These are phyloP conservation scores for Globisporangium cylindrosporum DNA, from an alignment of 352 stramenopile genomes.

Conservation along the genomic window DNA sequence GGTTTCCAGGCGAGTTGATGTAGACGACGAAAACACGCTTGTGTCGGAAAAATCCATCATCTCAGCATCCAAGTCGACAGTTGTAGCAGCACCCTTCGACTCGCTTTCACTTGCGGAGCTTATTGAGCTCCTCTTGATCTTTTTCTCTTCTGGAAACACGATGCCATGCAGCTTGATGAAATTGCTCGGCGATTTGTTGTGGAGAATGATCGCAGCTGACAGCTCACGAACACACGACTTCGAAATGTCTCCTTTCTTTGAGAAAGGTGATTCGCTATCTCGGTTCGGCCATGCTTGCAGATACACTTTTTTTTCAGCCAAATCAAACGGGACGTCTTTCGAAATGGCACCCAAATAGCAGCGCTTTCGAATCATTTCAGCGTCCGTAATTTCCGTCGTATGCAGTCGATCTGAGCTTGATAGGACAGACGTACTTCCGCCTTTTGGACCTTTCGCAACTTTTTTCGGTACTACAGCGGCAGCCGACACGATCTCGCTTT, in stretches of 20 bases:
- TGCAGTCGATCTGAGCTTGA: slow-evolving; percentile 30
- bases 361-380: slow-evolving; percentile 71
- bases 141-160: slow-evolving; percentile 62
- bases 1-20: slow-evolving; percentile 26
- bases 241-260: slow-evolving; percentile 41
- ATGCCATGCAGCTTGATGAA: slow-evolving; percentile 69
- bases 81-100: background rate
- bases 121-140: slow-evolving; percentile 19
- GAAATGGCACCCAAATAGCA: slow-evolving; percentile 51
- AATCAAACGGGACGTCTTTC: slow-evolving; percentile 30
- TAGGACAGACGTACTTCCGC: slow-evolving; percentile 17
- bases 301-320: slow-evolving; percentile 58
- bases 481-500: slow-evolving; percentile 6
- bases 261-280: slow-evolving; percentile 53
- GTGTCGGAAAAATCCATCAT: slow-evolving; percentile 28
- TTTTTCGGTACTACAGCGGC: slow-evolving; percentile 38
- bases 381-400: slow-evolving; percentile 39
- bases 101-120: slow-evolving; percentile 1
- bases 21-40: background rate
- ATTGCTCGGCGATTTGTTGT: slow-evolving; percentile 33
- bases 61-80: slow-evolving; percentile 23
- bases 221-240: slow-evolving; percentile 58
- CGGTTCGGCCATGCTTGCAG: slow-evolving; percentile 80
- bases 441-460: slow-evolving; percentile 14
- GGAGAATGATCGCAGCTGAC: slow-evolving; percentile 42